phyloP scores from a whole-genome alignment of 116 monocot species.

The Thalassia testudinum region DNA sequence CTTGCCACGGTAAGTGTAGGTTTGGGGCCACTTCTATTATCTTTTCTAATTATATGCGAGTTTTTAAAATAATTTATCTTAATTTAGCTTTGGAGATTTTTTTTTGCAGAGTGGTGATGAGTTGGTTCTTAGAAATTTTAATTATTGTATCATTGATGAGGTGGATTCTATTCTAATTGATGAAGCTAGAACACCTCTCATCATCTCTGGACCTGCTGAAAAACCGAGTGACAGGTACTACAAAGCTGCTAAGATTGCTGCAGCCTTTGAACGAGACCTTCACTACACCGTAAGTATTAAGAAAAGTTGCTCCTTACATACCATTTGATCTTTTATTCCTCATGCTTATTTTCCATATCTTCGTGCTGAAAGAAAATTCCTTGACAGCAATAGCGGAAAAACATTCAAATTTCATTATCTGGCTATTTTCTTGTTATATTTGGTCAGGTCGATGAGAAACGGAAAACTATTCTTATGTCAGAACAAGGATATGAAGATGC shows the following conservation, averaged over 20 bases:
- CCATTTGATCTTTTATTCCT: too few species aligned
- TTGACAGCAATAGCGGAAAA: too few species aligned
- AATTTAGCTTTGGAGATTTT: background rate
- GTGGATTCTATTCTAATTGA: constrained; percentile 99
- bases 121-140: constrained; percentile 73
- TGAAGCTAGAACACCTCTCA: constrained; percentile 98
- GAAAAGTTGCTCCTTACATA: too few species aligned
- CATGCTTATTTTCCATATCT: too few species aligned
- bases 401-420: too few species aligned
- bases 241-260: constrained; percentile 91
- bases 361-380: too few species aligned
- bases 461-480: constrained; percentile 79
- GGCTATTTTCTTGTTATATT: background rate
- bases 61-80: background rate
- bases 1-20: constrained; percentile 82
- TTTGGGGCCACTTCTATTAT: constrained; percentile 4
- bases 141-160: constrained; percentile 95
- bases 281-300: constrained; percentile 76
- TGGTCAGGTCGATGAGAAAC: constrained; percentile 87
- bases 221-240: constrained; percentile 97
- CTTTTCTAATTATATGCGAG: background rate
- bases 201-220: constrained; percentile 94
- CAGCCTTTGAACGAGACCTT: constrained; percentile 85
- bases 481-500: constrained; percentile 96
- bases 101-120: constrained; percentile 74